Base-by-base conservation (phyloP, 345 rosid species). In the Mangifera indica region DNA sequence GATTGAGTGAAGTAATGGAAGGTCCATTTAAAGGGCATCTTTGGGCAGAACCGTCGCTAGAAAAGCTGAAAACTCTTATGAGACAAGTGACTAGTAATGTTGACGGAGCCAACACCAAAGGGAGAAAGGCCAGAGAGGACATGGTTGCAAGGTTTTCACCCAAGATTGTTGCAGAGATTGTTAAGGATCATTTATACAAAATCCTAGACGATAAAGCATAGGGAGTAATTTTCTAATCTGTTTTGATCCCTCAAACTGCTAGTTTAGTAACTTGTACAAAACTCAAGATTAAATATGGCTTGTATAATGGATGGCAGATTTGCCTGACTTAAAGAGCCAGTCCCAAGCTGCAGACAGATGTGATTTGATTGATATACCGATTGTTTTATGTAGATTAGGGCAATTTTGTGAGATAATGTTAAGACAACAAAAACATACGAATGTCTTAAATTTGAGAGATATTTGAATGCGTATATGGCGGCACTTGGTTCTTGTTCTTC, bases 21-120 rank as follows among this genome's bases (percentile, higher is more conserved):
- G 96, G 96, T 56, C 93, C 98, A 12, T 91, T 91, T 46, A 78
- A 80, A 73, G 97, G 96, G 49, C 97, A 93, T 81, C 77, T 75
- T 40, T 86, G 93, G 92, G 97, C 92, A 25, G 91, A 93, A 76
- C 92, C 98, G 1, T 91, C 93, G 0, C 76, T 84, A 44, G 75
- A 61, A 54, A 81, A 88, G 85, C 91, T 93, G 63, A 77, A 66
- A 63, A 63, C 53, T 52, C 81, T 89, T 21, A 89, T 89, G 97
- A 91, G 96, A 77, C 83, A 66, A 60, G 87, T 87, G 21, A 34
- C 82, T 72, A 78, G 65, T 77, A 80, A 85, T 40, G 71, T 71
- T 57, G 89, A 84, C 14, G 96, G 89, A 52, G 90, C 88, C 29
- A 77, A 74, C 75, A 72, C 67, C 37, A 87, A 80, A 84, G 97